Evolutionary conservation across 2,329 filamentous ascomycete genomes (phyloP), one percentile per base, ranked within the genome.

Genomic region (Cytospora chrysosperma): DNA sequence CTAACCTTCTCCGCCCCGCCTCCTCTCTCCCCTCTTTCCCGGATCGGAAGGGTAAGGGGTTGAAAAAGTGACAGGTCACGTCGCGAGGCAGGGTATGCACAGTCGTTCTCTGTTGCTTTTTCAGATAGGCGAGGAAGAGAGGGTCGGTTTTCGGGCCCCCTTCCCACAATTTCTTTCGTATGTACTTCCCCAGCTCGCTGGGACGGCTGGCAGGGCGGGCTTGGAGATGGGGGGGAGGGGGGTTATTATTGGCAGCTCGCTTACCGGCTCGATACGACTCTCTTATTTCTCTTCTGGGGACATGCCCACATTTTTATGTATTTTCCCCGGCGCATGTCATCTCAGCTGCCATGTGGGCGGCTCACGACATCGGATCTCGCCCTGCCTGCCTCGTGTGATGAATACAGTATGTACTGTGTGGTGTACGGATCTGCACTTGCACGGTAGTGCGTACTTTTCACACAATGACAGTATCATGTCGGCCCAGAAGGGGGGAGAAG

Each of bases 401-500:
- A n/a, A 19, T 12, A 24, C n/a, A 15, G 32, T 34, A 15, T 34
- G 12, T 34, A 34, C 32, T 34, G 32, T 34, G 6, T 15, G 32
- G 32, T 12, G 19, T 21, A 24, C 4, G 12, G 8, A 15, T 40
- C 19, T n/a, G 17, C n/a, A 43, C 7, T n/a, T n/a, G n/a, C n/a
- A n/a, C n/a, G n/a, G n/a, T n/a, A n/a, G 37, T 43, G n/a, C 3
- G 37, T 47, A 47, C n/a, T n/a, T 15, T 47, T n/a, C n/a, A 19
- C 19, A 47, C n/a, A 32, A n/a, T n/a, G 26, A 17, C 37, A 24
- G n/a, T 52, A 27, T n/a, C n/a, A 17, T 32, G 50, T 32, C 28
- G 57, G 53, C 30, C 62, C 52, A 63, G 54, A 57, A 37, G 52
- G 53, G 37, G 32, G 49, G 56, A n/a, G n/a, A n/a, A n/a, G n/a